phyloP scores from a whole-genome alignment of 2,329 filamentous ascomycete species.

The Fusarium dimerum region DNA sequence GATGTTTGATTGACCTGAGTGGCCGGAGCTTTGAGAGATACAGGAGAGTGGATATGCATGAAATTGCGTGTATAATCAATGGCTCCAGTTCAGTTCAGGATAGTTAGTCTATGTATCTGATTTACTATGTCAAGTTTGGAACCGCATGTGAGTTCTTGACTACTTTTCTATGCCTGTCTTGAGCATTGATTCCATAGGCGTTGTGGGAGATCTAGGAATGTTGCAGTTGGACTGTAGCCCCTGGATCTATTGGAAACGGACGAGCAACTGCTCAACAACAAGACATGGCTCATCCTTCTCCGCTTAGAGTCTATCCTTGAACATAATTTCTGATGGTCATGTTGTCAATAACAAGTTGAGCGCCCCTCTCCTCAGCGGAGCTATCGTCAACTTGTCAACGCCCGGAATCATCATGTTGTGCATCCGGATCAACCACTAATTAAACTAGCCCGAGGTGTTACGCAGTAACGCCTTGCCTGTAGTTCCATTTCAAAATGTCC shows the following conservation, averaged over 20 bases:
- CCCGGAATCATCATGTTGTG: not conserved
- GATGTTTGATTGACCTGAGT: not conserved
- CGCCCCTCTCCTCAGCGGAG: not conserved
- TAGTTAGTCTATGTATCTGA: not conserved
- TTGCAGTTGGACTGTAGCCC: too few species aligned
- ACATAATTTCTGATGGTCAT: too few species aligned
- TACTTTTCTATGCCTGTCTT: too few species aligned
- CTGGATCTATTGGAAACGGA: too few species aligned
- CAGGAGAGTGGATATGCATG: not conserved
- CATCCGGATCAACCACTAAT: not conserved
- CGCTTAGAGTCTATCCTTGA: too few species aligned
- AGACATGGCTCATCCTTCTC: too few species aligned
- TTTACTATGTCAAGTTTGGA: not conserved
- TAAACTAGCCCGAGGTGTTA: not conserved
- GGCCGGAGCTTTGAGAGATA: not conserved
- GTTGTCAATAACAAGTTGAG: too few species aligned
- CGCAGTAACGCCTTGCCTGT: not conserved
- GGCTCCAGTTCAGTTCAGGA: not conserved
- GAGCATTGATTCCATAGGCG: too few species aligned
- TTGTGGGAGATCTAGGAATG: too few species aligned
- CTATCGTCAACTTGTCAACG: not conserved
- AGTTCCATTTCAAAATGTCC: not conserved
- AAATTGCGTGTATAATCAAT: not conserved
- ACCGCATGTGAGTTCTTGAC: too few species aligned
- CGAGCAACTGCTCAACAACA: too few species aligned